Conservation (phyloP, 2,329 filamentous ascomycete genomes). For the Dothistroma septosporum region DNA sequence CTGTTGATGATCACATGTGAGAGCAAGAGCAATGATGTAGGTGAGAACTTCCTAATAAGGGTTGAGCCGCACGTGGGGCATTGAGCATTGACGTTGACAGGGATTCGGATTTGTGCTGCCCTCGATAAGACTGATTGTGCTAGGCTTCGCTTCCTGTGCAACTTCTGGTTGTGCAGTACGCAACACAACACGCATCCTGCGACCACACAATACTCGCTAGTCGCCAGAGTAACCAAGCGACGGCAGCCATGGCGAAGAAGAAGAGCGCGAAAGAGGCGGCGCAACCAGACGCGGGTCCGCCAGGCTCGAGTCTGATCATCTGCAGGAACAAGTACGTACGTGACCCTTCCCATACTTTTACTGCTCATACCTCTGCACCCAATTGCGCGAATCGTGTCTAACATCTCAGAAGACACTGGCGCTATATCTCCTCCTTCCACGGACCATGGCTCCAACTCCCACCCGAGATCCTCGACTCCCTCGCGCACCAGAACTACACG, state of each 20-base stretch:
- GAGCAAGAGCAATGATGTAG: neutral
- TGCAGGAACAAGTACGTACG: slow-evolving; percentile 65
- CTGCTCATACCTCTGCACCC: neutral
- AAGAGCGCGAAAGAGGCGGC: slow-evolving; percentile 24
- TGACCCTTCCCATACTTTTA: slow-evolving; percentile 16
- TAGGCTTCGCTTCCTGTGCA: neutral
- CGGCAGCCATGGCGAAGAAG: slow-evolving; percentile 32
- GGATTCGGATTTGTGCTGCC: neutral
- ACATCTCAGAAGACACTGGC: slow-evolving; percentile 51
- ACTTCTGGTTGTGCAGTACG: neutral
- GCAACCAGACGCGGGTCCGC: slow-evolving; percentile 28
- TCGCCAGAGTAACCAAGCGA: neutral
- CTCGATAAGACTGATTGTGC: neutral
- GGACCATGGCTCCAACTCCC: slow-evolving; percentile 79
- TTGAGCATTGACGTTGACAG: neutral
- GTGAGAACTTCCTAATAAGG: neutral
- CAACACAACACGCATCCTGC: neutral
- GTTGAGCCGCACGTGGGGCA: neutral
- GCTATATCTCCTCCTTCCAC: slow-evolving; percentile 77
- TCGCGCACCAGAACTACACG: slow-evolving; percentile 76
- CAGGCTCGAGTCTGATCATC: slow-evolving; percentile 54
- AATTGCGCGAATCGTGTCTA: neutral
- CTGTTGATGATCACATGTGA: neutral
- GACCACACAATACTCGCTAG: neutral
- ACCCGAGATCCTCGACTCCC: slow-evolving; percentile 70